Percentiles rank a stretch among this genome's conserved stretches.
phyloP scores from a whole-genome alignment of 768 basidiomycete species.

The Tubosaeta sp. region DNA sequence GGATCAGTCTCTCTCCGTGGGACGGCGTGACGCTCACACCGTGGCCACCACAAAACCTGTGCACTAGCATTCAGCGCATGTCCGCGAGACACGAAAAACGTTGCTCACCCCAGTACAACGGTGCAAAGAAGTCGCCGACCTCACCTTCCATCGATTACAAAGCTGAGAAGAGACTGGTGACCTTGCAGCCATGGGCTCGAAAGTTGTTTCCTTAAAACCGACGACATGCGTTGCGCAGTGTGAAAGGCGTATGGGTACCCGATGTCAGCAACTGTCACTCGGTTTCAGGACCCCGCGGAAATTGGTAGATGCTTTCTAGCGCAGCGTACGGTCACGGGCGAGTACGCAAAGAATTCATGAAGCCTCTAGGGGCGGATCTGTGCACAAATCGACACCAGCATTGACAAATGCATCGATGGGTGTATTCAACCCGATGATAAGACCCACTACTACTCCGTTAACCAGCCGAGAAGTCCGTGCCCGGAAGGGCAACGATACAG shows the following conservation, averaged over 20 bases:
- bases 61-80: background rate
- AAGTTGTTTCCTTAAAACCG: background rate
- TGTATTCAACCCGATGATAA: too few relatives aligned
- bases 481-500: too few relatives aligned
- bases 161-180: background rate
- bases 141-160: background rate
- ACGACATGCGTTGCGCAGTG: background rate
- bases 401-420: too few relatives aligned
- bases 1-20: background rate
- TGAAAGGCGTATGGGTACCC: background rate
- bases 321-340: background rate
- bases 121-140: background rate
- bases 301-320: too few relatives aligned
- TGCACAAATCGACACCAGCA: too few relatives aligned
- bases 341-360: too few relatives aligned
- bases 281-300: too few relatives aligned
- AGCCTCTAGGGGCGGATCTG: too few relatives aligned
- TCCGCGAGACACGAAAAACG: background rate
- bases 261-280: background rate
- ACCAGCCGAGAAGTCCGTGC: too few relatives aligned
- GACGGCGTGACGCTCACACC: background rate
- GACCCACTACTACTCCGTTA: too few relatives aligned
- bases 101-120: slow-evolving; percentile 9
- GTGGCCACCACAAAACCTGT: slow-evolving; percentile 8
- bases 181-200: background rate